Evolutionary conservation across 2,329 filamentous ascomycete species (phyloP).

Genomic region (Trichoderma arundinaceum): DNA sequence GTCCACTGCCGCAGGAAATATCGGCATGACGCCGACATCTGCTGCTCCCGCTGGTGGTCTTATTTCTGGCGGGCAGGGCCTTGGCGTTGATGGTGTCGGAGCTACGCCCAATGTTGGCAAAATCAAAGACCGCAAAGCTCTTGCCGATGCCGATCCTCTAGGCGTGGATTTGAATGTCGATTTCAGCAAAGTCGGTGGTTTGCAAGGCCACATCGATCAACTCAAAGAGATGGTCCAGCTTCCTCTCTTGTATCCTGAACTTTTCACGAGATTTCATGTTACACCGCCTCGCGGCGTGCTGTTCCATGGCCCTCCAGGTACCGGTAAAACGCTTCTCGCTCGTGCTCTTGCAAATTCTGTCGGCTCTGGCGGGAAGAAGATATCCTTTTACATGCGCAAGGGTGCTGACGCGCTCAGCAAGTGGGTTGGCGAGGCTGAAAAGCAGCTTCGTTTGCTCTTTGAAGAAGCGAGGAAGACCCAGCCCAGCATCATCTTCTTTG

Average conservation of each 20-base stretch:
- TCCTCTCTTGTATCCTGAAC: constrained; percentile 90
- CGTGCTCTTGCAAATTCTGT: constrained; percentile 90
- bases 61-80: constrained; percentile 49
- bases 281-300: constrained; percentile 93
- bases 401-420: constrained; percentile 97
- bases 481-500: constrained; percentile 99
- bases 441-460: constrained; percentile 89
- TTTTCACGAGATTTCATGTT: constrained; percentile 89
- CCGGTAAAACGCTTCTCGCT: constrained; percentile 96
- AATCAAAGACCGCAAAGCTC: constrained; percentile 87
- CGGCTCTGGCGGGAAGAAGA: constrained; percentile 86
- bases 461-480: constrained; percentile 95
- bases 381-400: constrained; percentile 99
- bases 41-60: constrained; percentile 55
- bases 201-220: constrained; percentile 93
- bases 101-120: constrained; percentile 84
- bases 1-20: constrained; percentile 60
- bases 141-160: constrained; percentile 92
- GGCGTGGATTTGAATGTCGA: constrained; percentile 92
- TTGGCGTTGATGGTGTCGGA: constrained; percentile 52
- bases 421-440: constrained; percentile 98
- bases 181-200: constrained; percentile 90
- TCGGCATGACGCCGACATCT: constrained; percentile 65
- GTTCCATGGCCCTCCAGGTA: constrained; percentile 96
- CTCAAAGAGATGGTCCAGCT: constrained; percentile 98